phyloP scores from a whole-genome alignment of 2,329 filamentous ascomycete species.

The Aspergillus luchuensis region DNA sequence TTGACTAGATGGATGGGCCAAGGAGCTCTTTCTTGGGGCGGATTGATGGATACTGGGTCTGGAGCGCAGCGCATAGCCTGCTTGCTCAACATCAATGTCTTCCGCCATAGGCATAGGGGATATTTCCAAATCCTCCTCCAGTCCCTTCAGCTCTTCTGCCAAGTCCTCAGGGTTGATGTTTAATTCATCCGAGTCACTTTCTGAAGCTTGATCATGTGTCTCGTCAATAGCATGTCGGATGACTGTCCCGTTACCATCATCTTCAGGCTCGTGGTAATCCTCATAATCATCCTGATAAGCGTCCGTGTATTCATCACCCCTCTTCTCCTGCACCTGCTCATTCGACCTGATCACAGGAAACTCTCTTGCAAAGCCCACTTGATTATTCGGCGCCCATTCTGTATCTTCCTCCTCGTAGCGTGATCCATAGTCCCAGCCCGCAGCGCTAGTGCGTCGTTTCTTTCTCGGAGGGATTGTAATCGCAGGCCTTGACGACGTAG shows the following conservation, averaged over 20 bases:
- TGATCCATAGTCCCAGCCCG: slow-evolving; percentile 29
- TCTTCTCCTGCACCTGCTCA: slow-evolving; percentile 22
- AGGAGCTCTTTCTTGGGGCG: slow-evolving; percentile 15
- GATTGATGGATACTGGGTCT: slow-evolving; percentile 9
- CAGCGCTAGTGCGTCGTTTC: slow-evolving; percentile 51
- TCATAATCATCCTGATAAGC: slow-evolving; percentile 30
- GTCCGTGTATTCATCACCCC: slow-evolving; percentile 35
- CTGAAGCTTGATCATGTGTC: slow-evolving; percentile 27
- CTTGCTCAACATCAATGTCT: slow-evolving; percentile 20
- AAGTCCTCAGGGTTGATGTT: slow-evolving; percentile 43
- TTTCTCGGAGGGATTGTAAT: slow-evolving; percentile 75
- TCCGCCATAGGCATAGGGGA: slow-evolving; percentile 26
- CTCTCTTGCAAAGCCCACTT: slow-evolving; percentile 23
- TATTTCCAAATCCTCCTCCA: slow-evolving; percentile 46
- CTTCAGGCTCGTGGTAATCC: slow-evolving; percentile 25
- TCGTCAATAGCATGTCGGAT: slow-evolving; percentile 37
- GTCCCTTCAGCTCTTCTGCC: slow-evolving; percentile 48
- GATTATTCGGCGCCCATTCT: slow-evolving; percentile 34
- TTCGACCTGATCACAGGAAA: slow-evolving; percentile 26
- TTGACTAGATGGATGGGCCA: slow-evolving; percentile 17
- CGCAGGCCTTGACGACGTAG: slow-evolving; percentile 62
- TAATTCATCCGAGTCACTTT: slow-evolving; percentile 34
- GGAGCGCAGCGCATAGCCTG: slow-evolving; percentile 17
- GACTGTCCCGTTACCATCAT: slow-evolving; percentile 39
- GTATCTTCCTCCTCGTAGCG: slow-evolving; percentile 35